phyloP scores from a whole-genome alignment of 129 eudicot genomes.

The Flaveria trinervia region DNA sequence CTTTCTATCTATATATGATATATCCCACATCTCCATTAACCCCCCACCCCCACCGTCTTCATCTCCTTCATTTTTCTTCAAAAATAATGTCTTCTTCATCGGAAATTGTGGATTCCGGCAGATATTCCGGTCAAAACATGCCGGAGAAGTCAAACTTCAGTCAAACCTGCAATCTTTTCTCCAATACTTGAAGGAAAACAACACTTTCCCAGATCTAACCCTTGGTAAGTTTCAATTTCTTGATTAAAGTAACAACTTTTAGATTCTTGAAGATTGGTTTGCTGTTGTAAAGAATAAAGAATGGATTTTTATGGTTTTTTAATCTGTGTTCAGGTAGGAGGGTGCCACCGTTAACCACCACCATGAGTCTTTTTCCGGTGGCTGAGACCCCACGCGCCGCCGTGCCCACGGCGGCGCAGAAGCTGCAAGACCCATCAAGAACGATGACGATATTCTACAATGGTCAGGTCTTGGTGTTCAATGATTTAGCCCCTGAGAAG shows the following conservation, averaged over 20 bases:
- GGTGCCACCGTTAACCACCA: slow-evolving; percentile 33
- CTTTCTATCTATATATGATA: slow-evolving; percentile 25
- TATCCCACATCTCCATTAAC: slow-evolving; percentile 27
- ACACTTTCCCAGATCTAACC: slow-evolving; percentile 56
- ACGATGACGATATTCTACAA: slow-evolving; percentile 83
- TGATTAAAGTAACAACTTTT: neutral
- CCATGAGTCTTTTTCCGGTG: slow-evolving; percentile 60
- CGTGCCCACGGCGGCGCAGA: slow-evolving; percentile 33
- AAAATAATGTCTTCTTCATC: slow-evolving; percentile 56
- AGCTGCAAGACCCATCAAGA: slow-evolving; percentile 25
- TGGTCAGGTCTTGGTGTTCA: slow-evolving; percentile 78
- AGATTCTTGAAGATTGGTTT: too few relatives aligned
- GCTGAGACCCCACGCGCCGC: slow-evolving; percentile 25
- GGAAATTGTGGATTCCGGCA: slow-evolving; percentile 68
- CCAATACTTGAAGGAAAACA: slow-evolving; percentile 89
- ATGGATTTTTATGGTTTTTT: neutral
- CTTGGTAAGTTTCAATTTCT: slow-evolving; percentile 34
- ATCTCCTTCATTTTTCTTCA: neutral
- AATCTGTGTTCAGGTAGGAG: slow-evolving; percentile 27
- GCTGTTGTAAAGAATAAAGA: neutral
- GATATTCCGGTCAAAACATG: slow-evolving; percentile 48
- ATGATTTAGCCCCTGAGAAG: slow-evolving; percentile 77
- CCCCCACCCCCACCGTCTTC: slow-evolving; percentile 14
- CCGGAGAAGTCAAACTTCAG: slow-evolving; percentile 58
- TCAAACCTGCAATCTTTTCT: slow-evolving; percentile 70